phyloP scores from a whole-genome alignment of 441 rosid genomes.

The Populus hybrid region DNA sequence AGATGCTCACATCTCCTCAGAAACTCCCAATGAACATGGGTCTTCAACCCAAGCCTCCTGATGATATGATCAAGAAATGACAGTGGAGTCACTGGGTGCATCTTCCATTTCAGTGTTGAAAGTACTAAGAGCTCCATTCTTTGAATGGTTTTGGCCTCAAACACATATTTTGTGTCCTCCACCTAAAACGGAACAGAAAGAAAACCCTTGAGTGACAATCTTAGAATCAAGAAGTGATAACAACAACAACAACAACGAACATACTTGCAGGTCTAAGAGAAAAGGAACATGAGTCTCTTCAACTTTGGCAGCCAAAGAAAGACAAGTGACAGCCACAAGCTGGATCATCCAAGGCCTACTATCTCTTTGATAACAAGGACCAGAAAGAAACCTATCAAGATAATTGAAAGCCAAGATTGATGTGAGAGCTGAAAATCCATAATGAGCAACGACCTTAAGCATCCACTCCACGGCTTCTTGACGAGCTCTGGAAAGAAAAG shows the following conservation, averaged over 20 bases:
- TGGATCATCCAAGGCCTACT: conserved; percentile 92
- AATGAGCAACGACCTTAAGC: conserved; percentile 39
- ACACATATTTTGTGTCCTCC: conserved; percentile 60
- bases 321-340: conserved; percentile 77
- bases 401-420: conserved; percentile 66
- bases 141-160: conserved; percentile 83
- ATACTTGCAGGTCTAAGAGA: conserved; percentile 80
- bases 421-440: conserved; percentile 70
- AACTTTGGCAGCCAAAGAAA: conserved; percentile 88
- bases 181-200: conserved; percentile 37
- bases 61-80: conserved; percentile 79
- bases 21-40: conserved; percentile 69
- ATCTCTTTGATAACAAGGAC: conserved; percentile 41
- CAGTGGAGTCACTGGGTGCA: conserved; percentile 86
- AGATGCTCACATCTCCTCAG: conserved; percentile 61
- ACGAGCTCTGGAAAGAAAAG: conserved; percentile 27
- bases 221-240: not conserved
- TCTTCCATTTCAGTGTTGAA: conserved; percentile 79
- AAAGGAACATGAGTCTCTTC: conserved; percentile 90
- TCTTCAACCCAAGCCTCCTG: conserved; percentile 70
- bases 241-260: not conserved
- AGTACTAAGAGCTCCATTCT: conserved; percentile 89
- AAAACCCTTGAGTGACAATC: not conserved
- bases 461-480: conserved; percentile 25
- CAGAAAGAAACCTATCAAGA: conserved; percentile 66